phyloP scores from a whole-genome alignment of 2,329 filamentous ascomycete genomes.

The Pseudocercospora cruenta region DNA sequence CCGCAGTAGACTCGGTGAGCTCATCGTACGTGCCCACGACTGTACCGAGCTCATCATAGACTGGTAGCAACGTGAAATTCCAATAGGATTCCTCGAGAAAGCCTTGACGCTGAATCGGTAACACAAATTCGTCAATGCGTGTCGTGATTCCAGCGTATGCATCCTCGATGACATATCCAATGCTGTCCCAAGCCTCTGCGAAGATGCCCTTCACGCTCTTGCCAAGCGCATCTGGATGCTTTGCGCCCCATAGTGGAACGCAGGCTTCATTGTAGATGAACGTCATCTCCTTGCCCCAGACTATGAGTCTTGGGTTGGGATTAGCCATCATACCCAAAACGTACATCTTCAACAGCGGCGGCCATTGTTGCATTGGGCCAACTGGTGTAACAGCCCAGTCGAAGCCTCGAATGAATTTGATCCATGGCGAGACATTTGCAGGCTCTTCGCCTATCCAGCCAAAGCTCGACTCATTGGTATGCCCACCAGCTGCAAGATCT shows the following conservation, averaged over 20 bases:
- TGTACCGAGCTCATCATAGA: slow-evolving; percentile 30
- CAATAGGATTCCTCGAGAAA: slow-evolving; percentile 38
- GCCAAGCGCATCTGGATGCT: slow-evolving; percentile 33
- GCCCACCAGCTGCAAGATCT: neutral
- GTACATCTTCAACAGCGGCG: slow-evolving; percentile 28
- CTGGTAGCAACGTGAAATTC: slow-evolving; percentile 34
- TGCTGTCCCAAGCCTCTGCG: slow-evolving; percentile 29
- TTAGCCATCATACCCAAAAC: slow-evolving; percentile 36
- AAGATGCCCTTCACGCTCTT: slow-evolving; percentile 23
- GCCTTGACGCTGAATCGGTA: slow-evolving; percentile 33
- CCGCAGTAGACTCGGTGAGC: slow-evolving; percentile 32
- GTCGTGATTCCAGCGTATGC: slow-evolving; percentile 29
- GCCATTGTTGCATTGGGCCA: slow-evolving; percentile 37
- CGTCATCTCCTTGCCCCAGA: slow-evolving; percentile 40
- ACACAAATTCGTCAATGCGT: slow-evolving; percentile 25
- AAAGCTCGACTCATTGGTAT: slow-evolving; percentile 5
- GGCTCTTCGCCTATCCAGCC: slow-evolving; percentile 37
- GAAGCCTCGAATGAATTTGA: slow-evolving; percentile 32
- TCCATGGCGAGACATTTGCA: slow-evolving; percentile 29
- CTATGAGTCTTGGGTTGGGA: slow-evolving; percentile 35
- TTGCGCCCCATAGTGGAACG: slow-evolving; percentile 30
- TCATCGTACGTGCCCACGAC: slow-evolving; percentile 31
- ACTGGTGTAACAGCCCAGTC: slow-evolving; percentile 36
- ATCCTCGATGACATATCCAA: slow-evolving; percentile 27
- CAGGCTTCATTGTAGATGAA: slow-evolving; percentile 39